Percentiles rank a stretch among this genome's conserved stretches.
Evolutionary conservation across 2,329 filamentous ascomycete species (phyloP).

Genomic region (Arthrinium phaeospermum): DNA sequence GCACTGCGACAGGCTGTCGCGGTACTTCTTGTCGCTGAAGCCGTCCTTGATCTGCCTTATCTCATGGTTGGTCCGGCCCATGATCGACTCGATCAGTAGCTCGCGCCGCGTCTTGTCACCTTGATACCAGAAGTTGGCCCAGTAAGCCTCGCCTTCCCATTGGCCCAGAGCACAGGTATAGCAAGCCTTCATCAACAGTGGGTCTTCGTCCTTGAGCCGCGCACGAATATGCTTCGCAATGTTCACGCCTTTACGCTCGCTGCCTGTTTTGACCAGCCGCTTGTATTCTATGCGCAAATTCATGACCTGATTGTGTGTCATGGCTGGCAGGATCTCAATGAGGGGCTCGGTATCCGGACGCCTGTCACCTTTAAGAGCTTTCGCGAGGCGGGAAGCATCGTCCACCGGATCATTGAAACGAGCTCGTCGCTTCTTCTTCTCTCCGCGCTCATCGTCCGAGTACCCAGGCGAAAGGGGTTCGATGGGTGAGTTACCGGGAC

Average conservation of each 20-base stretch:
- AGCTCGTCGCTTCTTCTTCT: constrained; percentile 61
- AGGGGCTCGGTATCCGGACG: constrained; percentile 72
- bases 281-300: constrained; percentile 91
- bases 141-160: constrained; percentile 95
- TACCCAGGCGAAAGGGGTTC: constrained; percentile 59
- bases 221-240: constrained; percentile 84
- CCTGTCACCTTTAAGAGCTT: constrained; percentile 72
- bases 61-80: constrained; percentile 89
- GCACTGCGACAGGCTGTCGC: constrained; percentile 78
- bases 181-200: constrained; percentile 85
- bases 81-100: constrained; percentile 88
- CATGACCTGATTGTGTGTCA: constrained; percentile 88
- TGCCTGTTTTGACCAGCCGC: constrained; percentile 79
- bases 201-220: constrained; percentile 73
- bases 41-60: constrained; percentile 84
- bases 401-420: constrained; percentile 86
- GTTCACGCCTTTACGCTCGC: constrained; percentile 78
- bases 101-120: constrained; percentile 83
- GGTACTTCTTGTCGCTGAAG: constrained; percentile 92
- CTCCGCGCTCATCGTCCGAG: constrained; percentile 54
- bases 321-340: constrained; percentile 81
- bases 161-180: constrained; percentile 88
- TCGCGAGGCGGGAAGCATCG: constrained; percentile 77
- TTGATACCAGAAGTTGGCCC: constrained; percentile 98
- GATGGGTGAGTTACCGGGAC: constrained; percentile 46